Percentiles rank a stretch among this genome's conserved stretches.
phyloP scores from a whole-genome alignment of 768 basidiomycete species.

The Tricholoma sp. region DNA sequence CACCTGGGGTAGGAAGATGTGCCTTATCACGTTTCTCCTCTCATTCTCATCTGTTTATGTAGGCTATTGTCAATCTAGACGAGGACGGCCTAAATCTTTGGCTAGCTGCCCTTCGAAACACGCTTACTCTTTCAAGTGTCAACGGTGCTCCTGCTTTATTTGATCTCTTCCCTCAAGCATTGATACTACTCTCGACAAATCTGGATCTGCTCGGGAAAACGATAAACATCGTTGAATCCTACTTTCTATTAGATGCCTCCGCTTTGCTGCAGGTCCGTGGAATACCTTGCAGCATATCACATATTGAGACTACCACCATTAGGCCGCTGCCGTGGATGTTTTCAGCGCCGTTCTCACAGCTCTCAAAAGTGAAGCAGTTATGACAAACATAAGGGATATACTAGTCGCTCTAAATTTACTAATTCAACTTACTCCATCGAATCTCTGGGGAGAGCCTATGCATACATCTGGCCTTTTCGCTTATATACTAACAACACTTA shows the following conservation, averaged over 20 bases:
- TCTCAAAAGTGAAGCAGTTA: conserved; percentile 40
- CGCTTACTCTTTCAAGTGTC: conserved; percentile 43
- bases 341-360: conserved; percentile 53
- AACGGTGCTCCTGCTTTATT: conserved; percentile 47
- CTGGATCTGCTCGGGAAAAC: conserved; percentile 71
- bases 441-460: conserved; percentile 67
- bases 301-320: background rate
- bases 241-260: conserved; percentile 66
- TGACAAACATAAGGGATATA: conserved; percentile 59
- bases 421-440: conserved; percentile 57
- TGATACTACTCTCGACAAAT: conserved; percentile 59
- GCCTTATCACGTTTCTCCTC: background rate
- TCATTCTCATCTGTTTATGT: conserved; percentile 10
- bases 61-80: conserved; percentile 70
- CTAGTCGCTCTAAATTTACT: conserved; percentile 55
- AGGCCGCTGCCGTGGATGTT: conserved; percentile 54
- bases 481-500: conserved; percentile 50
- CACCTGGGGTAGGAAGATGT: conserved; percentile 40
- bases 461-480: conserved; percentile 73
- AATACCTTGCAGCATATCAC: background rate
- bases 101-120: conserved; percentile 65
- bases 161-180: conserved; percentile 59
- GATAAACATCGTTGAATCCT: conserved; percentile 67
- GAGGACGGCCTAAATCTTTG: conserved; percentile 76
- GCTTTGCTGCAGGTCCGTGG: conserved; percentile 56